Base-by-base conservation (phyloP, 768 basidiomycete species). In the Phylloporus arenicola region DNA sequence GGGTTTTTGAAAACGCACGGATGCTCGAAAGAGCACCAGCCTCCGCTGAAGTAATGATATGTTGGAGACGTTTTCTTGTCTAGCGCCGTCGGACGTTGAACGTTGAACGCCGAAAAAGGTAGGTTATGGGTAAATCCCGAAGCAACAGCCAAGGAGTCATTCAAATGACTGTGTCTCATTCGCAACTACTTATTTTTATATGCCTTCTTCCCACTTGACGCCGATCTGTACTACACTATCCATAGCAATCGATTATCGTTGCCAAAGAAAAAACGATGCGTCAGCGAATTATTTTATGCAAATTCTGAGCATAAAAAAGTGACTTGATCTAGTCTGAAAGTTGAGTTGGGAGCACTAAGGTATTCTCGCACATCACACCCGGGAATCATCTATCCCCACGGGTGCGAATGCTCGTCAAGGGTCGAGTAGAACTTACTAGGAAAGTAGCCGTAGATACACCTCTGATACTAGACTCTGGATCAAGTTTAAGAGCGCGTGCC, bases 11-110 rank as follows among this genome's bases (percentile, higher is more conserved):
- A 19, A 51, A 48, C 49, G 20, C 50, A 50, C 30, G 16, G n/a
- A 58, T 19, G 25, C 29, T 20, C 41, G 54, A 4, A 57, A 34
- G 19, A 20, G 30, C 35, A 43, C 30, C 17, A 29, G 46, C 24
- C 22, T 24, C 22, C 42, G 49, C 19, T 45, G 52, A 39, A 62
- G 31, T 35, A 46, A 45, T 5, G 41, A 46, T 58, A 64, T 62
- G 34, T 50, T 63, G 59, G 9, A 30, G 6, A 9, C 27, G 27
- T 29, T 6, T 29, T 29, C 27, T 29, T 29, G 27, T 29, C 27
- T 9, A 6, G 27, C 27, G 6, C 27, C 6, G 9, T 6, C n/a
- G n/a, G n/a, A n/a, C n/a, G n/a, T n/a, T n/a, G n/a, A 6, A 6
- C 6, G 27, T 29, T 29, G 27, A 8, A 10, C 7, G 7, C 27